Conservation (phyloP, 768 basidiomycete genomes). For the Cyathus striatus region DNA sequence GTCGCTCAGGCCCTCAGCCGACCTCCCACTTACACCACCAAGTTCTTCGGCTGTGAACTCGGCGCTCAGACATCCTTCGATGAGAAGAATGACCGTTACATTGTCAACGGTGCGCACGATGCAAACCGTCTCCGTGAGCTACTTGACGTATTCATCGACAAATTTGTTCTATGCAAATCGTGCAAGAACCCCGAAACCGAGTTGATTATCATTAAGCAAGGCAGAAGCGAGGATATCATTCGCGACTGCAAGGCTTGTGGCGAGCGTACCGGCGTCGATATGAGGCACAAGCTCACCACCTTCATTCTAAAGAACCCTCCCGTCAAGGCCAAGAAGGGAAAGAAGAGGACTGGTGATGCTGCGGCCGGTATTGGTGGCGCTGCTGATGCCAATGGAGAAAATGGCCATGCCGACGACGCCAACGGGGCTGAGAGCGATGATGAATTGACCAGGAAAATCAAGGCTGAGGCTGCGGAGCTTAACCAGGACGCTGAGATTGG, state of each 20-base stretch:
- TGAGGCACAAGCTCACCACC: conserved; percentile 94
- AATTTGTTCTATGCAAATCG: conserved; percentile 93
- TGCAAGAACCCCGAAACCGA: conserved; percentile 99
- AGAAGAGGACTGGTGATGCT: conserved; percentile 49
- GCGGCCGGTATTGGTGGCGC: conserved; percentile 40
- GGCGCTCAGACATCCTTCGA: conserved; percentile 97
- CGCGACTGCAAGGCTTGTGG: conserved; percentile 99
- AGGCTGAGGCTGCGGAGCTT: conserved; percentile 80
- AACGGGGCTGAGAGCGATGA: conserved; percentile 80
- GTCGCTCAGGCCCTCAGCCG: conserved; percentile 93
- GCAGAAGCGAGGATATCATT: conserved; percentile 78
- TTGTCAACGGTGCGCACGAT: conserved; percentile 97
- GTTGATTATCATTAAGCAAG: conserved; percentile 81
- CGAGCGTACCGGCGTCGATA: conserved; percentile 85
- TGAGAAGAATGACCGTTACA: conserved; percentile 96
- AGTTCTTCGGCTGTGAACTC: conserved; percentile 98
- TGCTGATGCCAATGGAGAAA: conserved; percentile 27
- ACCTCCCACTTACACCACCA: conserved; percentile 94
- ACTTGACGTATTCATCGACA: conserved; percentile 95
- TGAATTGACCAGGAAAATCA: conserved; percentile 85
- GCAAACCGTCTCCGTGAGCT: conserved; percentile 89
- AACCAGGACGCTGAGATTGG: conserved; percentile 54
- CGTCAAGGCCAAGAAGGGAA: conserved; percentile 75
- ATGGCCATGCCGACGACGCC: conserved; percentile 37
- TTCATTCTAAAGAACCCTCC: conserved; percentile 99